phyloP scores from a whole-genome alignment of 805 yeast species.

The Candida saitoana region DNA sequence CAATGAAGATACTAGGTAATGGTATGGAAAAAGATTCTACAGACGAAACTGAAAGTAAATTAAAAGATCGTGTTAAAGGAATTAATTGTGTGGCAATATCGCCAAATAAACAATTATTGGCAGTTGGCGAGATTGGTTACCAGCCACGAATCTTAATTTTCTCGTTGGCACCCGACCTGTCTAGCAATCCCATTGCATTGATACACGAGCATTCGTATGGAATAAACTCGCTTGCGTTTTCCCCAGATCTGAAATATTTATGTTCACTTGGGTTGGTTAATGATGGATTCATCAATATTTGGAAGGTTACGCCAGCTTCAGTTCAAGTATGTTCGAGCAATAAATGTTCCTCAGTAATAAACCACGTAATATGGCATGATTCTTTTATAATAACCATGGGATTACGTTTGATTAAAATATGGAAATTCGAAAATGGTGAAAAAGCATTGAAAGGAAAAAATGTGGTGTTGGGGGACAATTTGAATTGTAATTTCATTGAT shows the following conservation, averaged over 20 bases:
- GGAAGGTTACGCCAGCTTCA: constrained; percentile 38
- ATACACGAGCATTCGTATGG: constrained; percentile 67
- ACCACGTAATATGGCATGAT: constrained; percentile 55
- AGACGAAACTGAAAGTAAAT: constrained; percentile 13
- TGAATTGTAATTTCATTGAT: constrained; percentile 49
- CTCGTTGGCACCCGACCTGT: constrained; percentile 50
- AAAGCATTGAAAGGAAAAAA: constrained; percentile 53
- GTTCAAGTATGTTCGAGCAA: constrained; percentile 46
- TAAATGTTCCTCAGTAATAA: constrained; percentile 57
- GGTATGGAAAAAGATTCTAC: constrained; percentile 5
- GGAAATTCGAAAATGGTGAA: constrained; percentile 43
- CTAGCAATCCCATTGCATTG: constrained; percentile 46
- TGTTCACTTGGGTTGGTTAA: constrained; percentile 64
- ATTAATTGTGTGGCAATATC: constrained; percentile 58
- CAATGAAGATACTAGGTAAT: constrained; percentile 21
- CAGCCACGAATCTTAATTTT: constrained; percentile 61
- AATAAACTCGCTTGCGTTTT: constrained; percentile 49
- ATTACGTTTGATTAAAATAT: constrained; percentile 54
- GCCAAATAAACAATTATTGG: constrained; percentile 49
- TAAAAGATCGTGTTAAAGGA: constrained; percentile 44
- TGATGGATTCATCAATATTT: constrained; percentile 64
- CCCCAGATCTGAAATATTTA: constrained; percentile 52
- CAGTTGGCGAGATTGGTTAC: constrained; percentile 70
- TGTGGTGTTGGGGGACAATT: constrained; percentile 47
- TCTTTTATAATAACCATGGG: constrained; percentile 54